phyloP scores from a whole-genome alignment of 2,329 filamentous ascomycete genomes.

The Sporothrix brunneoviolacea region DNA sequence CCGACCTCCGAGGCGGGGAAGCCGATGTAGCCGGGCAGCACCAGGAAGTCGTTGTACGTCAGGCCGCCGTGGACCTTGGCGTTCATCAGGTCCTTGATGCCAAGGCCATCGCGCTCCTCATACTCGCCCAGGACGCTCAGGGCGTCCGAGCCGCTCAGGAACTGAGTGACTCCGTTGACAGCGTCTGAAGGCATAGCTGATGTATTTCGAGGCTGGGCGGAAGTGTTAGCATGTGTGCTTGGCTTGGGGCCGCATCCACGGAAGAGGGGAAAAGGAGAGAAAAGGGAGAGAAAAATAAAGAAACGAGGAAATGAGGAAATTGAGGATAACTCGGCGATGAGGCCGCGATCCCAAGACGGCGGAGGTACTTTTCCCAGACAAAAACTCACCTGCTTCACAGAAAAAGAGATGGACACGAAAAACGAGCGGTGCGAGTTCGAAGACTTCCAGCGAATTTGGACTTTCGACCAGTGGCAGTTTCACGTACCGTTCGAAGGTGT shows the following conservation, averaged over 20 bases:
- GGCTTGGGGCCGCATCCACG: too few species aligned
- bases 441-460: constrained; percentile 20
- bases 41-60: constrained; percentile 97
- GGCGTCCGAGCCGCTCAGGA: constrained; percentile 69
- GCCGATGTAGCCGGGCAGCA: constrained; percentile 95
- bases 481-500: constrained; percentile 21
- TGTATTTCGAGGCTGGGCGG: background rate
- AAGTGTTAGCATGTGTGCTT: background rate
- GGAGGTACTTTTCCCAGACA: background rate
- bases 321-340: background rate
- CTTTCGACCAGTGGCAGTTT: constrained; percentile 21
- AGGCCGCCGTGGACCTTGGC: constrained; percentile 86
- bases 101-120: constrained; percentile 73
- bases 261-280: background rate
- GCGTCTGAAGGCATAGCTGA: constrained; percentile 59
- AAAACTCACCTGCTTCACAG: background rate
- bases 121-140: constrained; percentile 79
- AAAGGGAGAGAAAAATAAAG: too few species aligned
- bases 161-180: constrained; percentile 46
- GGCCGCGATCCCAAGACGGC: too few species aligned
- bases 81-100: constrained; percentile 80
- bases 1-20: constrained; percentile 86
- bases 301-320: background rate
- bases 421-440: constrained; percentile 17
- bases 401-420: background rate